Evolutionary conservation across 345 rosid species (phyloP).

Genomic region (Arabidopsis thaliana): TAIR10.1 NC_003075.7:7499501-7500000

Average conservation of each 20-base stretch:
- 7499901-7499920: conserved; percentile 1
- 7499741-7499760: conserved; percentile 51
- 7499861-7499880: conserved; percentile 62
- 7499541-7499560: conserved; percentile 97
- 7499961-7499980: conserved; percentile 7
- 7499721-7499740: conserved; percentile 48
- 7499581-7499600: conserved; percentile 97
- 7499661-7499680: conserved; percentile 48
- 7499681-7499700: conserved; percentile 59
- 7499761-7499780: conserved; percentile 74
- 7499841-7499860: conserved; percentile 52
- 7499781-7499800: conserved; percentile 51
- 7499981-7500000: neutral
- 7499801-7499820: conserved; percentile 87
- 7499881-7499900: conserved; percentile 28
- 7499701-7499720: conserved; percentile 63
- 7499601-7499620: conserved; percentile 97
- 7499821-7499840: conserved; percentile 66
- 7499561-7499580: conserved; percentile 82
- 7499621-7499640: conserved; percentile 87
- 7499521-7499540: conserved; percentile 97
- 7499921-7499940: neutral
- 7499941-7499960: neutral
- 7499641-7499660: conserved; percentile 48
- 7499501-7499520: conserved; percentile 97